Conservation (phyloP, 2,329 filamentous ascomycete genomes). For the Aspergillus udagawae region DNA sequence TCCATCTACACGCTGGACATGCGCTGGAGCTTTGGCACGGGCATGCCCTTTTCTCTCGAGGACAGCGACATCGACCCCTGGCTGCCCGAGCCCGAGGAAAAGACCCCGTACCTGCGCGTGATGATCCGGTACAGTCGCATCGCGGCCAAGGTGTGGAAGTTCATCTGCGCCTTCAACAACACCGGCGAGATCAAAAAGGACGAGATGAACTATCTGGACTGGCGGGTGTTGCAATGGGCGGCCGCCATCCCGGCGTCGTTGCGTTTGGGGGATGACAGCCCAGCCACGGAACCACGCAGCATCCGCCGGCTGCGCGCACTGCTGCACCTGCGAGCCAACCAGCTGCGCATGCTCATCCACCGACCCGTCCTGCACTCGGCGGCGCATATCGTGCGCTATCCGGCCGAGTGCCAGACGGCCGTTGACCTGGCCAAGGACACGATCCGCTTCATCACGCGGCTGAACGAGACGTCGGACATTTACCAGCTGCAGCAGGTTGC, state of each 20-base stretch:
- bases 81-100: conserved; percentile 66
- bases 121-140: conserved; percentile 84
- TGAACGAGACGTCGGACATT: conserved; percentile 59
- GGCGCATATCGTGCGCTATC: conserved; percentile 73
- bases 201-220: conserved; percentile 75
- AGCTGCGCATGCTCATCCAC: conserved; percentile 84
- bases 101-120: conserved; percentile 67
- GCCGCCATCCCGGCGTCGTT: conserved; percentile 62
- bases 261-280: conserved; percentile 46
- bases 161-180: conserved; percentile 67
- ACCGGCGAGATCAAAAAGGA: conserved; percentile 63
- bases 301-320: conserved; percentile 72
- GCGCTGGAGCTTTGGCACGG: conserved; percentile 82
- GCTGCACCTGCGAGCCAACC: conserved; percentile 82
- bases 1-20: conserved; percentile 81
- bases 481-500: conserved; percentile 59
- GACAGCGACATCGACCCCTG: conserved; percentile 78
- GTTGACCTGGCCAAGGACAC: conserved; percentile 63
- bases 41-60: conserved; percentile 77
- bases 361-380: conserved; percentile 73
- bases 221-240: conserved; percentile 81
- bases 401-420: conserved; percentile 64
- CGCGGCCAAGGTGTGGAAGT: conserved; percentile 78
- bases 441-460: conserved; percentile 55
- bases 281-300: conserved; percentile 52